Percentiles rank a stretch among this genome's conserved stretches.
phyloP scores from a whole-genome alignment of 2,329 filamentous ascomycete species.

The Neoarthrinium moseri region DNA sequence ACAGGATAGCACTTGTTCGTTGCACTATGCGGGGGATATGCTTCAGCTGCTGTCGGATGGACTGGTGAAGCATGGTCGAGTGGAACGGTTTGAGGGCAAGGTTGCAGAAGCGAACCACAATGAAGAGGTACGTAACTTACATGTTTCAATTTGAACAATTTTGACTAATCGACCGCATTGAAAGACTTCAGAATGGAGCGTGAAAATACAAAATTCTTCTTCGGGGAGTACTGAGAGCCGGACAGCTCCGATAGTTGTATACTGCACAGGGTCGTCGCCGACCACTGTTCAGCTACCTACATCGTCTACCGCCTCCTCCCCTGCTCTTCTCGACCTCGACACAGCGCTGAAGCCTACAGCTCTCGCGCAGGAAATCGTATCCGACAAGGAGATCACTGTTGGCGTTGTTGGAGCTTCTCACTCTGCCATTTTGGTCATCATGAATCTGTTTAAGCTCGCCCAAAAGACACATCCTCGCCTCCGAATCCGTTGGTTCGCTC shows the following conservation, averaged over 20 bases:
- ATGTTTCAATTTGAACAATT: no score
- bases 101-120: slow-evolving; percentile 22
- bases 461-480: slow-evolving; percentile 49
- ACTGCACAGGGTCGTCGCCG: slow-evolving; percentile 32
- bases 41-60: slow-evolving; percentile 42
- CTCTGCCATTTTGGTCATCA: slow-evolving; percentile 60
- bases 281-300: slow-evolving; percentile 18
- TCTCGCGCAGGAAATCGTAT: slow-evolving; percentile 39
- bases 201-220: not conserved
- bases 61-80: slow-evolving; percentile 35
- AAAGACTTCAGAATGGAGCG: slow-evolving; percentile 1
- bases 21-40: slow-evolving; percentile 58
- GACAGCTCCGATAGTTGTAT: slow-evolving; percentile 1
- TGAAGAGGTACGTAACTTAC: not conserved
- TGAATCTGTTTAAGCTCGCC: slow-evolving; percentile 57
- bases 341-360: slow-evolving; percentile 51
- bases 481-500: slow-evolving; percentile 60
- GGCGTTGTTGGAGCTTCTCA: slow-evolving; percentile 63
- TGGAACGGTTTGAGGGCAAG: slow-evolving; percentile 35
- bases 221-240: not conserved
- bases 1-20: slow-evolving; percentile 55
- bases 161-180: not conserved
- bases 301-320: slow-evolving; percentile 30
- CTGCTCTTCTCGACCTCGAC: slow-evolving; percentile 53
- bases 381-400: slow-evolving; percentile 38